phyloP scores from a whole-genome alignment of 2,329 filamentous ascomycete species.

The Diaporthe sp. region DNA sequence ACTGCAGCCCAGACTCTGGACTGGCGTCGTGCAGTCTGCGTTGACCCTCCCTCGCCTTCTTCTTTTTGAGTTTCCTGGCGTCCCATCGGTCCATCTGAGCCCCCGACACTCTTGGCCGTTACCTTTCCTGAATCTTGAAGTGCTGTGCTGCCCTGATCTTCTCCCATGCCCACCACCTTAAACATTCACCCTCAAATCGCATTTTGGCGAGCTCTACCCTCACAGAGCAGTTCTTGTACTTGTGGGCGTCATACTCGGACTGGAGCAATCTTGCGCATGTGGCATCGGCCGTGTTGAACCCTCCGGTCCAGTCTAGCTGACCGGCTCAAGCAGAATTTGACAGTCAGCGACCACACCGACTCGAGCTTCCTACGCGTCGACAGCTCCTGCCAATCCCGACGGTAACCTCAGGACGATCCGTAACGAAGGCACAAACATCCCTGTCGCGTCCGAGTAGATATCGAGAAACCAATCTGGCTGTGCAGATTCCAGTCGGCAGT shows the following conservation, averaged over 20 bases:
- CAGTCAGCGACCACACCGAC: conserved; percentile 6
- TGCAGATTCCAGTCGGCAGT: neutral
- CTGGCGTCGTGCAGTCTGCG: conserved; percentile 4
- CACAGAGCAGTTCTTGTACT: neutral
- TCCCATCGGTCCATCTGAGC: conserved; percentile 24
- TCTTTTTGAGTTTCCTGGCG: conserved; percentile 28
- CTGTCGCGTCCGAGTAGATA: neutral
- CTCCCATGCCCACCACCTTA: neutral
- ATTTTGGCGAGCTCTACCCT: neutral
- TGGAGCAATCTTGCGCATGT: neutral
- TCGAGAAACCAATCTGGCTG: neutral
- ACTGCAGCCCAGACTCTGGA: neutral
- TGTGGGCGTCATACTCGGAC: neutral
- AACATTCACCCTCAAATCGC: neutral
- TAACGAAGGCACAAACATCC: neutral
- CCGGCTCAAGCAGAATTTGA: conserved; percentile 35
- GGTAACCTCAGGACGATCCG: neutral
- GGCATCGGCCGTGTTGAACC: neutral
- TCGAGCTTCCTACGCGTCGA: conserved; percentile 9
- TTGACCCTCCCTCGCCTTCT: conserved; percentile 5
- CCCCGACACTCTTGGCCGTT: conserved; percentile 13
- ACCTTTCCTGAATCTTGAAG: neutral
- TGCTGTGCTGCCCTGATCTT: neutral
- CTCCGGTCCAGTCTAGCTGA: conserved; percentile 23
- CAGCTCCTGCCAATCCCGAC: neutral